These are phyloP conservation scores for Didymosphaeria variabile DNA, from an alignment of 2,329 filamentous ascomycete species.

Conservation along the genomic window DNA sequence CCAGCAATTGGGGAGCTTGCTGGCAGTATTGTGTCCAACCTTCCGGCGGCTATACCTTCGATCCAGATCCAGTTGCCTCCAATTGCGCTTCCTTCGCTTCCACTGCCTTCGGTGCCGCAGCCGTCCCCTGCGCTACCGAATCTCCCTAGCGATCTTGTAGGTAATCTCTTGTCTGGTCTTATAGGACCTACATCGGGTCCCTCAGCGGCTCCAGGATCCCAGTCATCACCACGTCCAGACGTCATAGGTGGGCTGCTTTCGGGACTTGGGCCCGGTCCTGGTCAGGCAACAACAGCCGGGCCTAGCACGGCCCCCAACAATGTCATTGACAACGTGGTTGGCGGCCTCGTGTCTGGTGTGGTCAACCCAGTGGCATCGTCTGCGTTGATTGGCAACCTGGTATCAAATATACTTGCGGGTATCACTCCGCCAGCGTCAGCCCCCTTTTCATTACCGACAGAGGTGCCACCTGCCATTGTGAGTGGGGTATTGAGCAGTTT, in stretches of 20 bases:
- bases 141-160: not conserved
- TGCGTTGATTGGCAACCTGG: not conserved
- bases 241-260: not conserved
- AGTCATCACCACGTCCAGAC: not conserved
- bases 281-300: not conserved
- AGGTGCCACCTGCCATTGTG: not conserved
- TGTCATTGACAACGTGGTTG: not conserved
- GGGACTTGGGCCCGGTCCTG: not conserved
- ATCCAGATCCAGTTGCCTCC: no score
- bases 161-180: not conserved
- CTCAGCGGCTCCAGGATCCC: not conserved
- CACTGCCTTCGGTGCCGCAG: not conserved
- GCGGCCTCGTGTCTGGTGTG: not conserved
- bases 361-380: not conserved
- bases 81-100: not conserved
- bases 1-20: not conserved
- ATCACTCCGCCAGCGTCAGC: not conserved
- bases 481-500: not conserved
- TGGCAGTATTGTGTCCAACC: not conserved
- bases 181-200: not conserved
- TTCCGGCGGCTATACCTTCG: no score
- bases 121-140: not conserved
- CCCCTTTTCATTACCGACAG: not conserved
- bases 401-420: not conserved
- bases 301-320: not conserved